phyloP scores from a whole-genome alignment of 208 protist genomes.

The Sergeia podlipaevii region DNA sequence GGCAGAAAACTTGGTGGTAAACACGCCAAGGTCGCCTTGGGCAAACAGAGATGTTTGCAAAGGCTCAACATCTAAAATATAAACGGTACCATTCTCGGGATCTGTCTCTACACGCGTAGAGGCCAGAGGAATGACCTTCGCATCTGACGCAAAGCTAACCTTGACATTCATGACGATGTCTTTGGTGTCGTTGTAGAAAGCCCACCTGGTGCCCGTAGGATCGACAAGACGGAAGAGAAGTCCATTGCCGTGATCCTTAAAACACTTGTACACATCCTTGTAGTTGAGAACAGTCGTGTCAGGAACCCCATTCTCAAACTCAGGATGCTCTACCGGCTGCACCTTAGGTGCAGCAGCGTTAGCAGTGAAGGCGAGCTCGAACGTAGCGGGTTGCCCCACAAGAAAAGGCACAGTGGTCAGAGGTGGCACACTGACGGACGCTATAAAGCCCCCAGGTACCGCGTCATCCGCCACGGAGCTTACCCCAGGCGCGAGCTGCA shows the following conservation, averaged over 20 bases:
- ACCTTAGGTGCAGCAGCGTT: not conserved
- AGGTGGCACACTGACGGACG: conserved; percentile 45
- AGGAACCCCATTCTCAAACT: conserved; percentile 40
- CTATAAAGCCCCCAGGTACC: conserved; percentile 36
- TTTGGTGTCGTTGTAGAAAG: conserved; percentile 79
- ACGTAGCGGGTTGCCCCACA: conserved; percentile 37
- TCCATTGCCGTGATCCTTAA: conserved; percentile 75
- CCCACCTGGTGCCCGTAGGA: conserved; percentile 28
- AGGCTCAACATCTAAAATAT: conserved; percentile 46
- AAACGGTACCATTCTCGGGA: conserved; percentile 35
- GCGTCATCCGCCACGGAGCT: conserved; percentile 17
- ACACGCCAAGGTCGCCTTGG: conserved; percentile 43
- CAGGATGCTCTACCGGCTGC: conserved; percentile 19
- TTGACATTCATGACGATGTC: conserved; percentile 40
- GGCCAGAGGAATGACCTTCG: conserved; percentile 35
- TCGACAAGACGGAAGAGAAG: conserved; percentile 79
- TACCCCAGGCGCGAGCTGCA: conserved; percentile 35
- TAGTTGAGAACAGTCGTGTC: conserved; percentile 35
- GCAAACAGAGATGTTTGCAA: conserved; percentile 58
- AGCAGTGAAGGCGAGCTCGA: conserved; percentile 55
- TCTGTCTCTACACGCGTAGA: conserved; percentile 24
- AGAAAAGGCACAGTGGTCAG: conserved; percentile 58
- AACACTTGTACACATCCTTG: conserved; percentile 65
- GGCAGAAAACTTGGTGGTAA: conserved; percentile 70
- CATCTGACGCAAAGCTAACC: conserved; percentile 34